Conservation (phyloP, 2,329 filamentous ascomycete species). For the Colletotrichum filicis region DNA sequence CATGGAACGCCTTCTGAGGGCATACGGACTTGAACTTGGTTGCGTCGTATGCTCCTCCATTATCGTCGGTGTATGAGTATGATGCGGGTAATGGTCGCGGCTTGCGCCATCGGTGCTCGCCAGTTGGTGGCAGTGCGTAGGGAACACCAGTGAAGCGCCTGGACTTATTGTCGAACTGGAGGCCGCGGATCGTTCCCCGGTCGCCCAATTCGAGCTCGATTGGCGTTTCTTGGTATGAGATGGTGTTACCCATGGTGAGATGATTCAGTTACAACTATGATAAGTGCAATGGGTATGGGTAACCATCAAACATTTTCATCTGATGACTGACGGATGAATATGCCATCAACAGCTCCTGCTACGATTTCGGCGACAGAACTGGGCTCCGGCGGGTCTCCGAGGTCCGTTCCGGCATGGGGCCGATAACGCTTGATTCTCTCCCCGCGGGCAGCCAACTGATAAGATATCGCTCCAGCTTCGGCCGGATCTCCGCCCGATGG, state of each 20-base stretch:
- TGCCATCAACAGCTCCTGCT: not conserved
- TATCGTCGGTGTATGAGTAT: constrained; percentile 42
- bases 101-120: constrained; percentile 49
- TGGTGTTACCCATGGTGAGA: constrained; percentile 41
- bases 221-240: constrained; percentile 41
- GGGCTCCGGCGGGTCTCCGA: constrained; percentile 1
- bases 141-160: constrained; percentile 49
- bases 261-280: not conserved
- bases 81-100: constrained; percentile 45
- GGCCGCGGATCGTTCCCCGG: constrained; percentile 44
- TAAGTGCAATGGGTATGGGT: not conserved
- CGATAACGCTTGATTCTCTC: constrained; percentile 3
- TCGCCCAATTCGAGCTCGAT: constrained; percentile 40
- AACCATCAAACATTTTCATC: too few species aligned
- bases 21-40: constrained; percentile 50
- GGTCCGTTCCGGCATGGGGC: constrained; percentile 8
- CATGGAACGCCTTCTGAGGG: constrained; percentile 48
- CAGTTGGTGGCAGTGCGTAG: constrained; percentile 52
- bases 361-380: not conserved
- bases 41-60: constrained; percentile 47
- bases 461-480: not conserved
- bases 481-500: not conserved
- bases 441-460: not conserved
- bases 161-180: constrained; percentile 48
- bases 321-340: too few species aligned